A percentile compares a stretch with the other conserved stretches of the same genome.
These are phyloP conservation scores for Aspergillus bombycis DNA, from an alignment of 2,329 filamentous ascomycete species.

Conservation along the genomic window DNA sequence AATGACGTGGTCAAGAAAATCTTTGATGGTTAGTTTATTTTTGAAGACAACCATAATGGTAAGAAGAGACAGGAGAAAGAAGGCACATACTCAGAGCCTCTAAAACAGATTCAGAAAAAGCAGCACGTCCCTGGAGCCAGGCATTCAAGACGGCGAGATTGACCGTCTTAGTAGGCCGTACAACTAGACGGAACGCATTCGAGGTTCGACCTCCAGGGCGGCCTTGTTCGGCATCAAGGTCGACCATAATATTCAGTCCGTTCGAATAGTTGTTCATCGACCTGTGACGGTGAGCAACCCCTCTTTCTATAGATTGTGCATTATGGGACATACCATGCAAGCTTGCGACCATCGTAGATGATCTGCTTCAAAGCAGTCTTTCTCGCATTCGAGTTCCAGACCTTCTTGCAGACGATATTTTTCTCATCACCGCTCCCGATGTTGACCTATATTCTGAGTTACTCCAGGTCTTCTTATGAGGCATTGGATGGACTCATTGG, in stretches of 20 bases:
- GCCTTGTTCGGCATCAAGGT: constrained; percentile 70
- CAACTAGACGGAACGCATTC: constrained; percentile 62
- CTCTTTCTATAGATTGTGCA: constrained; percentile 36
- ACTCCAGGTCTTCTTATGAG: constrained; percentile 6
- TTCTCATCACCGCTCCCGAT: constrained; percentile 68
- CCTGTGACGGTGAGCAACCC: constrained; percentile 32
- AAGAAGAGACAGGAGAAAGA: not conserved
- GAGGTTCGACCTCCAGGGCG: constrained; percentile 40
- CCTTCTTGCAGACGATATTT: constrained; percentile 69
- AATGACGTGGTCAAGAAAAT: constrained; percentile 87
- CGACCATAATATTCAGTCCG: constrained; percentile 63
- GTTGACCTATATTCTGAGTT: constrained; percentile 56
- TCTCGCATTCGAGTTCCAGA: constrained; percentile 70
- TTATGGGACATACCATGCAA: constrained; percentile 71
- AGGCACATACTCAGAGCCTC: constrained; percentile 72
- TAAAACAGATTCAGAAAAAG: constrained; percentile 69
- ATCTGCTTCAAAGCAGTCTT: constrained; percentile 63
- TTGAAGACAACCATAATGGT: not conserved
- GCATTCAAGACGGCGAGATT: constrained; percentile 66
- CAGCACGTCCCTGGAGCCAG: constrained; percentile 65
- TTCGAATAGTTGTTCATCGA: constrained; percentile 39
- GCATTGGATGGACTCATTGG: not conserved
- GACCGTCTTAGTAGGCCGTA: constrained; percentile 69
- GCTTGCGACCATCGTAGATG: constrained; percentile 80
- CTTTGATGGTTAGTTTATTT: constrained; percentile 34